Evolutionary conservation across 2,329 filamentous ascomycete genomes (phyloP), one percentile per base, ranked within the genome.

Genomic region (Furcasterigmium furcatum): DNA sequence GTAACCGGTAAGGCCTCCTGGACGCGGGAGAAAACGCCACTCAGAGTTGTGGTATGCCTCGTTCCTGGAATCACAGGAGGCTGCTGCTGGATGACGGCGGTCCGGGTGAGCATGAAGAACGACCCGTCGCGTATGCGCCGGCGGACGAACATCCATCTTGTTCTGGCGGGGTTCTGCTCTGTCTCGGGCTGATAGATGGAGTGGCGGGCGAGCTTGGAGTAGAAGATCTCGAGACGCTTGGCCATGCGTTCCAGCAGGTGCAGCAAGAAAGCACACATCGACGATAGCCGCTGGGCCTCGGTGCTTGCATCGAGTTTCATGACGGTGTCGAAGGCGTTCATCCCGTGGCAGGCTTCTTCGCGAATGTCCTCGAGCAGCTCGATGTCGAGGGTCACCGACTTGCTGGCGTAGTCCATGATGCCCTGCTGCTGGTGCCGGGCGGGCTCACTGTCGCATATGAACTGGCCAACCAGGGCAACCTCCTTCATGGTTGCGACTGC

Each of bases 201-300:
- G 49, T 70, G 64, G 13, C 69, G 67, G 0, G 75, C 65, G 4
- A 80, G 62, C 47, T 76, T 73, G 8, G 67, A 63, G 50, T 79
- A 80, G 57, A 77, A 80, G 5, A 72, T 64, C 29, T 74, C 72
- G 1, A 80, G 58, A 0, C 76, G 62, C 40, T 71, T 71, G 1
- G 76, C 72, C 65, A 80, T 77, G 12, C 74, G 70, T 55, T 80
- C 75, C 1, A 78, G 65, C 1, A 74, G 64, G 45, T 76, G 72
- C 41, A 79, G 66, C 1, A 80, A 60, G 53, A 77, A 79, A 0
- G 66, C 67, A 1, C 71, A 64, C 4, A 74, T 49, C 1, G 68
- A 66, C 4, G 61, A 56, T 3, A 73, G 52, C 2, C 68, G 64
- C 20, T 70, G 65, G 1, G 57, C 52, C 18, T 70, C 67, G 1